These are phyloP conservation scores for Saccharomyces hybrid DNA, from an alignment of 1,139 yeast species.

Conservation along the genomic window DNA sequence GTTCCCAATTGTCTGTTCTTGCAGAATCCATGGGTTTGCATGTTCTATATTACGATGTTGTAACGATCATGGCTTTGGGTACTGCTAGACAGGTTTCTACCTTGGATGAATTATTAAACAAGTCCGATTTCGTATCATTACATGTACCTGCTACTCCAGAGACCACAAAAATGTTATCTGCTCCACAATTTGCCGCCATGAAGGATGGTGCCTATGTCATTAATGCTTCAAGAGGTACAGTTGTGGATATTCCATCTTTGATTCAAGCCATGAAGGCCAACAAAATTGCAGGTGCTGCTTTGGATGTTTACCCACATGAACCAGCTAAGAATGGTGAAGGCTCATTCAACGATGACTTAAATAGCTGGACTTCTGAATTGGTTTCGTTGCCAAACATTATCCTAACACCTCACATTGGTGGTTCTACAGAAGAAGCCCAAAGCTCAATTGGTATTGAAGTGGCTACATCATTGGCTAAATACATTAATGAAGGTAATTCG, in stretches of 20 bases:
- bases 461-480: slow-evolving; percentile 73
- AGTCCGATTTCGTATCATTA: slow-evolving; percentile 81
- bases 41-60: slow-evolving; percentile 84
- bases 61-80: slow-evolving; percentile 94
- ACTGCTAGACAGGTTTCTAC: slow-evolving; percentile 89
- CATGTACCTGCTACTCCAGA: slow-evolving; percentile 96
- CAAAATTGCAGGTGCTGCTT: slow-evolving; percentile 93
- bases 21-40: slow-evolving; percentile 99
- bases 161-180: slow-evolving; percentile 80
- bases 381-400: slow-evolving; percentile 79
- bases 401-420: slow-evolving; percentile 96
- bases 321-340: slow-evolving; percentile 95
- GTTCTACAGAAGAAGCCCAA: slow-evolving; percentile 98
- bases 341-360: slow-evolving; percentile 62
- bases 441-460: slow-evolving; percentile 96
- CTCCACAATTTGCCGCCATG: slow-evolving; percentile 93
- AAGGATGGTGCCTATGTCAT: slow-evolving; percentile 90
- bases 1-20: slow-evolving; percentile 89
- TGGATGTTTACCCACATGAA: slow-evolving; percentile 95
- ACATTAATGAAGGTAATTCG: slow-evolving; percentile 92
- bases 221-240: slow-evolving; percentile 97
- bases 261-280: slow-evolving; percentile 88
- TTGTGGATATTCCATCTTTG: slow-evolving; percentile 90
- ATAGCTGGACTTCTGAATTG: slow-evolving; percentile 79
- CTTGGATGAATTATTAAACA: slow-evolving; percentile 69